phyloP scores from a whole-genome alignment of 2,329 filamentous ascomycete species.

The Knufia fluminis region DNA sequence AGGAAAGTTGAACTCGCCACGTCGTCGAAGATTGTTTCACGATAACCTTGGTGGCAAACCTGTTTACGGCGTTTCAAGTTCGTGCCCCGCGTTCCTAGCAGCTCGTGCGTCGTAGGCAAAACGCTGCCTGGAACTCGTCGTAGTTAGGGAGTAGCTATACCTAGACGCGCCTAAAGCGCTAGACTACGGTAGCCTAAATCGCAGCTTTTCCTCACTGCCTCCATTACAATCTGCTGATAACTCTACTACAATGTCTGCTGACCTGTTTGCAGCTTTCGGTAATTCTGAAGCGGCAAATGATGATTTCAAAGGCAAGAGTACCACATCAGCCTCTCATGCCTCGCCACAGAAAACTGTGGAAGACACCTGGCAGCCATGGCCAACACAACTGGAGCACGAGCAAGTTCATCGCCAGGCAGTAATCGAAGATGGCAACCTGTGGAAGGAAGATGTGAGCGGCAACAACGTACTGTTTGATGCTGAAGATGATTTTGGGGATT shows the following conservation, averaged over 20 bases:
- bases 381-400: background rate
- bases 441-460: slow-evolving; percentile 14
- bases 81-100: background rate
- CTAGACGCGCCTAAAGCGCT: too few species aligned
- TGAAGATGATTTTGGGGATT: slow-evolving; percentile 56
- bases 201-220: too few species aligned
- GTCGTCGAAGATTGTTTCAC: background rate
- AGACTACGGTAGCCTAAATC: too few species aligned
- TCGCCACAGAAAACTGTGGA: background rate
- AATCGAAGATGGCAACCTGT: slow-evolving; percentile 9
- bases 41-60: background rate
- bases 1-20: background rate
- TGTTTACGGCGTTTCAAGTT: background rate
- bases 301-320: background rate
- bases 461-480: slow-evolving; percentile 57
- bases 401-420: background rate
- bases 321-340: background rate
- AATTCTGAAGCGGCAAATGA: background rate
- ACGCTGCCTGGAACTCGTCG: too few species aligned
- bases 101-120: too few species aligned
- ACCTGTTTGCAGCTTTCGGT: slow-evolving; percentile 46
- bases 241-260: slow-evolving; percentile 41
- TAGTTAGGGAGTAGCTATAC: too few species aligned
- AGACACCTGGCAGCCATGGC: slow-evolving; percentile 7
- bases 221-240: background rate